These are phyloP conservation scores for Didymella arachidicola DNA, from an alignment of 2,329 filamentous ascomycete species.

Conservation along the genomic window DNA sequence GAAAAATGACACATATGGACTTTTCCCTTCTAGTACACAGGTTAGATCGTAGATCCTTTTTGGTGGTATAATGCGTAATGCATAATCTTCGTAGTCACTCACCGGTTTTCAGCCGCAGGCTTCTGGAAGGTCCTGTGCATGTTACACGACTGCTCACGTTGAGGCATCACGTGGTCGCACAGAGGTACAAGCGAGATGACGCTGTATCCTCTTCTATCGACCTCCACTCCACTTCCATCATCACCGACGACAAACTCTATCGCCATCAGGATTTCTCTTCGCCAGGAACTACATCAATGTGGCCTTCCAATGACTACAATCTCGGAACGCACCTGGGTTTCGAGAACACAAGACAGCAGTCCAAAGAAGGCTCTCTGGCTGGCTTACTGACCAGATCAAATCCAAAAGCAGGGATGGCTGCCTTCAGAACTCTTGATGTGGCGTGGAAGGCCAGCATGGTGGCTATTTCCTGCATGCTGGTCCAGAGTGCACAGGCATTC, in stretches of 20 bases:
- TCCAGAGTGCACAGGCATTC: background rate
- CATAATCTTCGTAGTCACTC: constrained; percentile 3
- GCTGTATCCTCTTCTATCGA: constrained; percentile 4
- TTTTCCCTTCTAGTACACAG: constrained; percentile 7
- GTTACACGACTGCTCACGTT: constrained; percentile 1
- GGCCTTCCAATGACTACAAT: background rate
- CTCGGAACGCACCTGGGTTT: background rate
- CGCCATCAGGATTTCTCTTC: background rate
- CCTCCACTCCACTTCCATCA: background rate
- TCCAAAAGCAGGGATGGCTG: background rate
- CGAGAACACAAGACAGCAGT: background rate
- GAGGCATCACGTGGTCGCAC: constrained; percentile 12
- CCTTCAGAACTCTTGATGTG: background rate
- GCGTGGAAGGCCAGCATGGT: background rate
- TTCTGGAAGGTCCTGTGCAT: background rate
- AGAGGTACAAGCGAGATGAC: constrained; percentile 14
- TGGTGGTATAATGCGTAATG: constrained; percentile 9
- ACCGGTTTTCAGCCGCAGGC: background rate
- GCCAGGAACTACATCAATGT: background rate
- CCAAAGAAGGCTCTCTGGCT: background rate
- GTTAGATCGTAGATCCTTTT: background rate
- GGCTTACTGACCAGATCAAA: background rate
- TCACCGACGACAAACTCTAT: background rate
- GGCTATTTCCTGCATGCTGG: background rate
- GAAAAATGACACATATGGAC: background rate